Evolutionary conservation across 768 basidiomycete genomes (phyloP).

Genomic region (Mycena olivaceomarginata): DNA sequence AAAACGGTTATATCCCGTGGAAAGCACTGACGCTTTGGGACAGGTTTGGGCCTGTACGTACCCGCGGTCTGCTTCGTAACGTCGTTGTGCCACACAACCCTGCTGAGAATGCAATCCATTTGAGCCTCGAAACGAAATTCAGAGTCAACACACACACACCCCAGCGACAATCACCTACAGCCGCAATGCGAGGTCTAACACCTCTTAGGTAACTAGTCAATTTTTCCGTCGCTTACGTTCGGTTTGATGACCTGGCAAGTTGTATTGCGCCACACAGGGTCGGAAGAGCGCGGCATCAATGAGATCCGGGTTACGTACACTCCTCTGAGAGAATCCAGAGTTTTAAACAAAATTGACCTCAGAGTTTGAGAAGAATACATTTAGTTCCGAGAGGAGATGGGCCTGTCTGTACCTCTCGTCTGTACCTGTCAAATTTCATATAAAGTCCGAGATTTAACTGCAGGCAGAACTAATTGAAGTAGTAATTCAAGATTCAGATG

Average conservation of each 20-base stretch:
- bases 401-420: too few relatives aligned
- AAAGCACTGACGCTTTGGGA: background rate
- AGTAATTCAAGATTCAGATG: background rate
- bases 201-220: background rate
- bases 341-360: background rate
- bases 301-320: background rate
- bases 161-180: background rate
- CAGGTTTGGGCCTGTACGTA: background rate
- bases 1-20: background rate
- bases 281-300: background rate
- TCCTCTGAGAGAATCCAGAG: background rate
- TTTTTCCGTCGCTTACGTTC: background rate
- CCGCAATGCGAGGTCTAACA: background rate
- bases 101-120: background rate
- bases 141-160: constrained; percentile 6
- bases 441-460: background rate
- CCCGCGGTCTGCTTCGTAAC: background rate
- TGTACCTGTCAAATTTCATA: background rate
- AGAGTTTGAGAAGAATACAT: constrained; percentile 1
- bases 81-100: background rate
- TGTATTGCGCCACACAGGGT: background rate
- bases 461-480: background rate
- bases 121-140: background rate
- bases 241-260: background rate
- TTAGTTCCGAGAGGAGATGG: background rate